These are phyloP conservation scores for Strobilomyces echinocephalus DNA, from an alignment of 768 basidiomycete species.

Conservation along the genomic window DNA sequence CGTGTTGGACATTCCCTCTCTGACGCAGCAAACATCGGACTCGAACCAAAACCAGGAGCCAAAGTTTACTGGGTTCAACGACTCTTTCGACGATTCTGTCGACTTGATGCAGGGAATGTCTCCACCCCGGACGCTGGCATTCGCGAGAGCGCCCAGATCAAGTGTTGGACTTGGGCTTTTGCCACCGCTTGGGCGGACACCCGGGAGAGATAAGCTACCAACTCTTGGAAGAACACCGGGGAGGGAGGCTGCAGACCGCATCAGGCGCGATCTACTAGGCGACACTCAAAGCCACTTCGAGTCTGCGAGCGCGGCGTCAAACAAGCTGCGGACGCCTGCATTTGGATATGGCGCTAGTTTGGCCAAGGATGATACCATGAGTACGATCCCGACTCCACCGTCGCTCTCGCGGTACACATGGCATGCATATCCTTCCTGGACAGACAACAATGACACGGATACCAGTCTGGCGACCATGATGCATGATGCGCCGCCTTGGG, in stretches of 20 bases:
- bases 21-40: slow-evolving; percentile 32
- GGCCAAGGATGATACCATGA: slow-evolving; percentile 55
- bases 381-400: slow-evolving; percentile 65
- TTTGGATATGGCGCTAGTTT: slow-evolving; percentile 22
- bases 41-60: slow-evolving; percentile 38
- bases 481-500: slow-evolving; percentile 61
- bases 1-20: slow-evolving; percentile 48
- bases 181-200: slow-evolving; percentile 54
- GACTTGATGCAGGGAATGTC: slow-evolving; percentile 43
- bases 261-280: slow-evolving; percentile 59
- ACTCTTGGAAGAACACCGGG: slow-evolving; percentile 60
- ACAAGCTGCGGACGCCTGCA: slow-evolving; percentile 25
- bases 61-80: slow-evolving; percentile 31
- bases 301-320: slow-evolving; percentile 10
- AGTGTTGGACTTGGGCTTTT: slow-evolving; percentile 30
- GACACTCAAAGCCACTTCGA: slow-evolving; percentile 40
- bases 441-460: slow-evolving; percentile 48
- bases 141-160: slow-evolving; percentile 38
- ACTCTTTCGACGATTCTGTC: slow-evolving; percentile 37
- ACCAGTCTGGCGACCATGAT: slow-evolving; percentile 65
- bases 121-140: slow-evolving; percentile 52
- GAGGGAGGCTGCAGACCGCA: slow-evolving; percentile 66
- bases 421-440: slow-evolving; percentile 31
- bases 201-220: slow-evolving; percentile 48
- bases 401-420: slow-evolving; percentile 63